Evolutionary conservation across 2,329 filamentous ascomycete species (phyloP).

Genomic region (Nemania sp.): DNA sequence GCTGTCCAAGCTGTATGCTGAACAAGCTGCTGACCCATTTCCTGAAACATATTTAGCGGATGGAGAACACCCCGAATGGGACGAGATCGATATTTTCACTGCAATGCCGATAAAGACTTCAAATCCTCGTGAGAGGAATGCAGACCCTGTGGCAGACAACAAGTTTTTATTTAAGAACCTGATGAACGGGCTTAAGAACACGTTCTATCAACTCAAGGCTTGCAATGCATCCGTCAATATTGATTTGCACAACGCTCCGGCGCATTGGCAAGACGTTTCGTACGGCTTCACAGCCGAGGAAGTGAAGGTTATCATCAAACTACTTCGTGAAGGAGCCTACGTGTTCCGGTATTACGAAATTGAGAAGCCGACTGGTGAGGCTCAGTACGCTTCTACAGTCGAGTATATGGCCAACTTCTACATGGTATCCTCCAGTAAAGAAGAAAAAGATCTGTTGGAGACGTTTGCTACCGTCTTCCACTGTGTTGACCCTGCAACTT

Average conservation of each 20-base stretch:
- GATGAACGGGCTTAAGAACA: slow-evolving; percentile 93
- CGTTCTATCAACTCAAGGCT: slow-evolving; percentile 90
- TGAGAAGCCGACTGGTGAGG: slow-evolving; percentile 75
- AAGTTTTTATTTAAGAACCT: slow-evolving; percentile 97
- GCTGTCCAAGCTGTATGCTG: slow-evolving; percentile 76
- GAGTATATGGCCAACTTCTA: slow-evolving; percentile 95
- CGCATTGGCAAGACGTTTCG: slow-evolving; percentile 93
- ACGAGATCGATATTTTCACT: slow-evolving; percentile 96
- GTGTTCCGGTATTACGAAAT: slow-evolving; percentile 97
- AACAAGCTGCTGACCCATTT: slow-evolving; percentile 65
- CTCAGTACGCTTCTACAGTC: slow-evolving; percentile 77
- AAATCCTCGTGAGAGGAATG: slow-evolving; percentile 84
- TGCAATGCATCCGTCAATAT: slow-evolving; percentile 79
- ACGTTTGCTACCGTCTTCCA: slow-evolving; percentile 98
- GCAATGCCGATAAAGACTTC: slow-evolving; percentile 96
- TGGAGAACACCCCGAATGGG: slow-evolving; percentile 87
- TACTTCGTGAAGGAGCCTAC: slow-evolving; percentile 94
- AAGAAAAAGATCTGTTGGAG: slow-evolving; percentile 96
- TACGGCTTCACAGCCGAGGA: slow-evolving; percentile 98
- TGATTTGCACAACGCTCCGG: slow-evolving; percentile 76
- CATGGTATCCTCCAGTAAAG: slow-evolving; percentile 90
- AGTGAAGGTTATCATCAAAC: slow-evolving; percentile 92
- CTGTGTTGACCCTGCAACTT: slow-evolving; percentile 96
- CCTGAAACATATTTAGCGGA: slow-evolving; percentile 85
- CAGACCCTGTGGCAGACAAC: slow-evolving; percentile 92